Evolutionary conservation across 306 rosid genomes (phyloP).

Genomic region (Vicia sativa): DNA sequence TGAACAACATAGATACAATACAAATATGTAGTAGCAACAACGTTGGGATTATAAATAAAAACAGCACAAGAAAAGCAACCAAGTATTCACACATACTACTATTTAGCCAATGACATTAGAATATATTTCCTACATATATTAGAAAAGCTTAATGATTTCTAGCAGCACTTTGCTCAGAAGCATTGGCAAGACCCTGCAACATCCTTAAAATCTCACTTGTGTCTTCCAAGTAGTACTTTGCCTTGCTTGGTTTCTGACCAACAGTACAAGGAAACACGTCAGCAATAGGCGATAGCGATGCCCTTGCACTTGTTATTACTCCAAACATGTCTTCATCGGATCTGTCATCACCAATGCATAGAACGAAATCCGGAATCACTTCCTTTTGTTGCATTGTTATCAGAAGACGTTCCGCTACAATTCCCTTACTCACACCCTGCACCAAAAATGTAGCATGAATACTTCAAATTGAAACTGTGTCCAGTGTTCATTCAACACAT

Average conservation of each 20-base stretch:
- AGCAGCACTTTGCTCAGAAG: conserved; percentile 56
- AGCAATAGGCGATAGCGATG: conserved; percentile 36
- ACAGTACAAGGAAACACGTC: conserved; percentile 49
- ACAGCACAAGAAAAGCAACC: conserved; percentile 17
- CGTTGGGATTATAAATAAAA: conserved; percentile 23
- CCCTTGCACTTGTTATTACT: conserved; percentile 43
- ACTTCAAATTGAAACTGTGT: not conserved
- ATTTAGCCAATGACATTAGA: conserved; percentile 5
- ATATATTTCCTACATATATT: conserved; percentile 33
- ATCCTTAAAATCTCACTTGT: conserved; percentile 80
- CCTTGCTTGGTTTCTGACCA: conserved; percentile 52
- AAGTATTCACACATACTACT: conserved; percentile 31
- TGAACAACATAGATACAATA: conserved; percentile 7
- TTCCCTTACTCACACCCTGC: conserved; percentile 51
- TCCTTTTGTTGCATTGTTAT: conserved; percentile 47
- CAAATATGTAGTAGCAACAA: conserved; percentile 30
- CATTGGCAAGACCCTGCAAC: conserved; percentile 82
- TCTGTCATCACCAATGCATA: conserved; percentile 51
- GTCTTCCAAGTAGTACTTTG: conserved; percentile 60
- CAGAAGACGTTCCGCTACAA: conserved; percentile 47
- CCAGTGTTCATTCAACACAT: not conserved
- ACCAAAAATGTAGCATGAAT: conserved; percentile 1
- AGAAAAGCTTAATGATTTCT: conserved; percentile 40
- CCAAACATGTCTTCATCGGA: conserved; percentile 54
- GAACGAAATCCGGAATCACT: conserved; percentile 49